Base-by-base conservation (phyloP, 2,329 filamentous ascomycete genomes). In the Penicillium sp. region DNA sequence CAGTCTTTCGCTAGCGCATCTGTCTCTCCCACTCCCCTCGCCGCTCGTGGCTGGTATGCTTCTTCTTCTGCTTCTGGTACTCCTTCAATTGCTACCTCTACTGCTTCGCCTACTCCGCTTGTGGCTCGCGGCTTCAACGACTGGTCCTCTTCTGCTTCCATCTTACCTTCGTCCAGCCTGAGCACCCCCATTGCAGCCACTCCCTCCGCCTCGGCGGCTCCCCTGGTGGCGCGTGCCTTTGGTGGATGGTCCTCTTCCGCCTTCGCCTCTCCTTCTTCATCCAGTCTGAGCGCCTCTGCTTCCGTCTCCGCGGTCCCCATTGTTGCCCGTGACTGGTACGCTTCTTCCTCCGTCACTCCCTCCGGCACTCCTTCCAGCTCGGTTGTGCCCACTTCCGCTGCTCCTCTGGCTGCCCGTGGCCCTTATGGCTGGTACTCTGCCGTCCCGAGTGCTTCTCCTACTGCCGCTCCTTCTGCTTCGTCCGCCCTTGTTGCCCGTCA, bases 111-210 rank as follows among this genome's bases (percentile, higher is more conserved):
- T 19, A 36, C 48, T 27, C 40, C 58, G 10, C 32, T 63, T 4
- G 56, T 51, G 38, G 58, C 59, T 38, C 60, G 61, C 7, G 39
- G 53, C 9, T 58, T 44, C 11, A 55, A 38, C 38, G 30, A 43
- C 19, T 47, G 44, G 53, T 46, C n/a, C 7, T 47, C 53, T 16
- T 56, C 49, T 14, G 27, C 40, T 35, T 40, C 43, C 4, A 11
- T 34, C 7, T 10, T 40, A 3, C 49, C 52, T 35, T 47, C 44
- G 8, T n/a, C 48, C 5, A 50, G 44, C 41, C 16, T 27, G 32
- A 51, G 40, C 19, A 3, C 23, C 23, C 23, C 23, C 23, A 23
- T 23, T 23, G 23, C 23, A 23, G 32, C 53, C 0, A 46, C 40
- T 23, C 23, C 23, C 23, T 23, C 23, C 26, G 39, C 27, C 13